These are phyloP conservation scores for Ophiostoma montium DNA, from an alignment of 2,329 filamentous ascomycete genomes.

Conservation along the genomic window DNA sequence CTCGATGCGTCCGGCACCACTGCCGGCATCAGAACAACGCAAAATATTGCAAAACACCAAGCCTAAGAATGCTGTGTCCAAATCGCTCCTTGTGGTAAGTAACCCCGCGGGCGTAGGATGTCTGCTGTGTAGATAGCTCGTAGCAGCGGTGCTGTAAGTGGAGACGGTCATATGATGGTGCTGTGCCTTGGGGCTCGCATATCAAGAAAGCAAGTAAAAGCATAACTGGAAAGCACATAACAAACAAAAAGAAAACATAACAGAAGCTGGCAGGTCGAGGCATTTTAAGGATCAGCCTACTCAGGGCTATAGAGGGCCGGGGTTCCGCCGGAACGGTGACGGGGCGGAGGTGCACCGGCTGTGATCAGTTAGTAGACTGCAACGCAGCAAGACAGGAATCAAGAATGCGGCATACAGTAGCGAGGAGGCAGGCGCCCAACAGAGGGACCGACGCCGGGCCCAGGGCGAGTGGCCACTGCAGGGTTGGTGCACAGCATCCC, in stretches of 20 bases:
- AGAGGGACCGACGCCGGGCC: slow-evolving; percentile 60
- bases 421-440: slow-evolving; percentile 47
- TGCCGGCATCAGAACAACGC: slow-evolving; percentile 8
- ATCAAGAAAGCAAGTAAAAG: not conserved
- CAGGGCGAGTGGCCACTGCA: slow-evolving; percentile 74
- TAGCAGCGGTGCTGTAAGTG: slow-evolving; percentile 21
- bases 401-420: slow-evolving; percentile 26
- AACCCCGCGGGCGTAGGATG: slow-evolving; percentile 25
- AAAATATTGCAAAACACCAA: slow-evolving; percentile 24
- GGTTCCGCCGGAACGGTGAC: slow-evolving; percentile 5
- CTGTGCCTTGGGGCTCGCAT: not conserved
- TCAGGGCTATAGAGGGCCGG: slow-evolving; percentile 5
- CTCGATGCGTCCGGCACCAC: not conserved
- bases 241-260: not conserved
- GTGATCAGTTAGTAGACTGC: not conserved
- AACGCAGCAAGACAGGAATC: not conserved
- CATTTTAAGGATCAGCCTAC: not conserved
- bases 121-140: slow-evolving; percentile 24
- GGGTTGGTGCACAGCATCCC: slow-evolving; percentile 99
- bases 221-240: not conserved
- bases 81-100: slow-evolving; percentile 23
- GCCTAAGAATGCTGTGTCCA: slow-evolving; percentile 26
- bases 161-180: not conserved
- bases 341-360: slow-evolving; percentile 5
- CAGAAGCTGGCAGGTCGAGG: not conserved